A percentile compares a stretch with the other conserved stretches of the same genome.
These are phyloP conservation scores for Penicillium antarcticum DNA, from an alignment of 495 filamentous ascomycete species.

Conservation along the genomic window DNA sequence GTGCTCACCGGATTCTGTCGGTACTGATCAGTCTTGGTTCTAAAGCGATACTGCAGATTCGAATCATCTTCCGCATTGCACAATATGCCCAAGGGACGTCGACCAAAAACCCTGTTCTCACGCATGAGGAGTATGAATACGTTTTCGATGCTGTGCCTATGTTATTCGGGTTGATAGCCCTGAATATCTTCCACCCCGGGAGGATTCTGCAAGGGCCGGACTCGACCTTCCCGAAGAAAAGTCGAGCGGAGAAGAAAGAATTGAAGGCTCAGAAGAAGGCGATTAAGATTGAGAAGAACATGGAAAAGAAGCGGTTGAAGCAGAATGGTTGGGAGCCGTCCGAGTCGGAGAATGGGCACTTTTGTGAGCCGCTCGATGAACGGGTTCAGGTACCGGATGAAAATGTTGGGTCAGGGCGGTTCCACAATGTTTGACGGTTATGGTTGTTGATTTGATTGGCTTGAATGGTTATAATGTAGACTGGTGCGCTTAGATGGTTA, in stretches of 20 bases:
- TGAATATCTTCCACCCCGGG: slow-evolving; percentile 53
- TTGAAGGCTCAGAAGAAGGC: background rate
- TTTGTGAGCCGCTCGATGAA: too few relatives aligned
- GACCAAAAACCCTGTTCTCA: slow-evolving; percentile 38
- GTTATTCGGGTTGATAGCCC: slow-evolving; percentile 44
- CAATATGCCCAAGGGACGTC: slow-evolving; percentile 48
- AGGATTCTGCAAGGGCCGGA: slow-evolving; percentile 46
- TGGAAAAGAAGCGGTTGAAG: background rate
- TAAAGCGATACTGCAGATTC: slow-evolving; percentile 4
- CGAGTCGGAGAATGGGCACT: too few relatives aligned
- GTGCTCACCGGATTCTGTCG: slow-evolving; percentile 23
- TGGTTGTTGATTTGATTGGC: too few relatives aligned
- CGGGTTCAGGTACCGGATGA: too few relatives aligned
- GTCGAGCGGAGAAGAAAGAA: slow-evolving; percentile 9
- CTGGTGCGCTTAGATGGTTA: too few relatives aligned
- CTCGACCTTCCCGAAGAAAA: slow-evolving; percentile 4
- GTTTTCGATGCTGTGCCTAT: slow-evolving; percentile 58
- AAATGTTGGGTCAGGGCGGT: background rate
- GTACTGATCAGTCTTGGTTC: slow-evolving; percentile 4
- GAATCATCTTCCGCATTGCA: slow-evolving; percentile 54
- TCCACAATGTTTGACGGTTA: background rate
- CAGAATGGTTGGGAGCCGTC: too few relatives aligned
- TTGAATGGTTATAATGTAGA: too few relatives aligned
- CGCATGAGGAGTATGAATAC: slow-evolving; percentile 54
- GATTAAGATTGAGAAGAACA: background rate